A percentile compares a stretch with the other conserved stretches of the same genome.
phyloP scores from a whole-genome alignment of 164 flowering plant genomes.

The Euptelea pleiosperma region DNA sequence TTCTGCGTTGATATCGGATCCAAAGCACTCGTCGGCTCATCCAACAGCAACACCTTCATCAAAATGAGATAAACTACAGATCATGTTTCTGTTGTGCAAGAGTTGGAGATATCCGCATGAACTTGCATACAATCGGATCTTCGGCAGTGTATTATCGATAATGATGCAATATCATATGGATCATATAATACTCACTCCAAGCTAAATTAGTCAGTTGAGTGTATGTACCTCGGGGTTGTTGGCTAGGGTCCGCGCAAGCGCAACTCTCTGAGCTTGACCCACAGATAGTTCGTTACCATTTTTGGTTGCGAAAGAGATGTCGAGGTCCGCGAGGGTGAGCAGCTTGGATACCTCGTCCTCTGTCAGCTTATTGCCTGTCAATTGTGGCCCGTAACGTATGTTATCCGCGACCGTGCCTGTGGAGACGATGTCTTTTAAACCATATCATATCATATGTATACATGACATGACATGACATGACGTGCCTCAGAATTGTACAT shows the following conservation, averaged over 20 bases:
- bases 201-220: neutral
- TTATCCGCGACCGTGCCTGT: slow-evolving; percentile 35
- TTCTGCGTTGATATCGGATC: slow-evolving; percentile 34
- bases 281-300: slow-evolving; percentile 26
- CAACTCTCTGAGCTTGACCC: slow-evolving; percentile 38
- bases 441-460: neutral
- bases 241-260: slow-evolving; percentile 35
- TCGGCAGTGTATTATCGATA: neutral
- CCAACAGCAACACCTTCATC: slow-evolving; percentile 28
- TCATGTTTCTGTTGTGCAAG: neutral
- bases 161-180: neutral
- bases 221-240: slow-evolving; percentile 32
- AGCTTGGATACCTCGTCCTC: slow-evolving; percentile 22
- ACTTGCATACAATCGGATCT: neutral
- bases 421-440: neutral
- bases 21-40: slow-evolving; percentile 35
- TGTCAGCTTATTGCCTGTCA: slow-evolving; percentile 23
- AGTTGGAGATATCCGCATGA: neutral
- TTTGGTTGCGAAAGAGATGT: slow-evolving; percentile 21
- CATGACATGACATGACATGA: too few species aligned
- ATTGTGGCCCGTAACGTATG: slow-evolving; percentile 28
- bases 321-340: slow-evolving; percentile 26
- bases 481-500: too few species aligned
- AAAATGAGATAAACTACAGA: neutral
- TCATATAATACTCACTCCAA: neutral